These are phyloP conservation scores for Emydomyces testavorans DNA, from an alignment of 2,329 filamentous ascomycete genomes.

Conservation along the genomic window DNA sequence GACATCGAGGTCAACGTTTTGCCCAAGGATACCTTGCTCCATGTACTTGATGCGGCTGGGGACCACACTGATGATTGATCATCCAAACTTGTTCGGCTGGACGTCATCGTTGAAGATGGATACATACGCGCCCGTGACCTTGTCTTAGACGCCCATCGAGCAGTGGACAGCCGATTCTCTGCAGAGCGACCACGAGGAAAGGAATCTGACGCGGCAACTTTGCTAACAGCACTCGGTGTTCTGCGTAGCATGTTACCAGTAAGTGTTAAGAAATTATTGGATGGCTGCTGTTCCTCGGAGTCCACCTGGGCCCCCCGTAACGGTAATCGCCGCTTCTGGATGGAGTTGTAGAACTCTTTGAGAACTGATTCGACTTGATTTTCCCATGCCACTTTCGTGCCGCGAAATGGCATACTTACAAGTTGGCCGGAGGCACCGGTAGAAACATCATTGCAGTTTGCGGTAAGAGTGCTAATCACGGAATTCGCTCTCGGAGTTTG, in stretches of 20 bases:
- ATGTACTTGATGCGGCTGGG: constrained; percentile 80
- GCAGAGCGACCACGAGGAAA: constrained; percentile 58
- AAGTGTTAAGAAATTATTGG: constrained; percentile 59
- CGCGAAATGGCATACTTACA: constrained; percentile 65
- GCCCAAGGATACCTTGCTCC: constrained; percentile 87
- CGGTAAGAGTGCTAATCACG: constrained; percentile 21
- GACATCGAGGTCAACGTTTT: constrained; percentile 87
- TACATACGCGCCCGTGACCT: constrained; percentile 68
- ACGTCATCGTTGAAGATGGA: constrained; percentile 68
- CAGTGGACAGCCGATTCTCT: constrained; percentile 52
- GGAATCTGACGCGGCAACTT: constrained; percentile 65
- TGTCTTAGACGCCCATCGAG: constrained; percentile 74
- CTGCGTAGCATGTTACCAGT: constrained; percentile 59
- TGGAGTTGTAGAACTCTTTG: constrained; percentile 83
- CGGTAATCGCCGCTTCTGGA: constrained; percentile 75
- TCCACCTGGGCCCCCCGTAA: constrained; percentile 52
- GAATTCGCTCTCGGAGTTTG: constrained; percentile 20
- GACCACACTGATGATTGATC: constrained; percentile 86
- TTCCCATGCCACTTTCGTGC: constrained; percentile 71
- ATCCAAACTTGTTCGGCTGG: constrained; percentile 87
- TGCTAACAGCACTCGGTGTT: constrained; percentile 82
- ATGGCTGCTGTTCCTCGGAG: constrained; percentile 26
- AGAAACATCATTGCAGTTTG: constrained; percentile 27
- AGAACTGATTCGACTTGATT: constrained; percentile 79
- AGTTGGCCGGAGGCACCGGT: constrained; percentile 56